Percentiles rank a stretch among this genome's conserved stretches.
phyloP scores from a whole-genome alignment of 768 basidiomycete species.

The Russula abietina region DNA sequence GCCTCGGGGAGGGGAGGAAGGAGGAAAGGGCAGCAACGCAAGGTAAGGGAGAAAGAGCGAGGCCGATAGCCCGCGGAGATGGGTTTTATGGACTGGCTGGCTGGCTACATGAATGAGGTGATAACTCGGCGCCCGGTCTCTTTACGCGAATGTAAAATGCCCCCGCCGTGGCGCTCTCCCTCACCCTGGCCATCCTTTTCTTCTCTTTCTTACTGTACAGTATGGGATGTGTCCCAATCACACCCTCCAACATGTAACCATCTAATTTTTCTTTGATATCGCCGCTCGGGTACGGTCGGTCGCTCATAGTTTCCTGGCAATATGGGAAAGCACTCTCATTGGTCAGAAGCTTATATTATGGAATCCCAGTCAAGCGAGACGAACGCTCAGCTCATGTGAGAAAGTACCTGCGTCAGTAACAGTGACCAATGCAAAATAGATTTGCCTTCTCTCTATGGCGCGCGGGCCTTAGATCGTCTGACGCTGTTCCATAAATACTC shows the following conservation, averaged over 20 bases:
- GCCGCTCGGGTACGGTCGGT: too few relatives aligned
- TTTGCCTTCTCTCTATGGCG: too few relatives aligned
- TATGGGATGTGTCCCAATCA: too few relatives aligned
- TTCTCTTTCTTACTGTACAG: neutral
- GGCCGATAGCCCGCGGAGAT: neutral
- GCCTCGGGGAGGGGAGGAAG: too few relatives aligned
- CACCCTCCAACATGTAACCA: too few relatives aligned
- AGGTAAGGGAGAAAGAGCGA: neutral
- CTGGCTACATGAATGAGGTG: neutral
- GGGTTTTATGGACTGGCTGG: neutral
- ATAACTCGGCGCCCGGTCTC: neutral
- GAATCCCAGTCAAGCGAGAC: neutral
- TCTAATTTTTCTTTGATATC: too few relatives aligned
- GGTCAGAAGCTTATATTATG: too few relatives aligned
- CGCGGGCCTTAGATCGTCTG: slow-evolving; percentile 10
- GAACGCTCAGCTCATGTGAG: neutral
- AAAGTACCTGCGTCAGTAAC: neutral
- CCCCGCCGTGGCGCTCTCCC: neutral
- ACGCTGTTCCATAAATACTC: neutral
- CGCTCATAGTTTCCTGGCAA: too few relatives aligned
- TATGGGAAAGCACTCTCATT: too few relatives aligned
- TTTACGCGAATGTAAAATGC: neutral
- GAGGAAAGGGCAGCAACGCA: too few relatives aligned
- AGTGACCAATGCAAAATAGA: too few relatives aligned
- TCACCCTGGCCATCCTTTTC: neutral